Evolutionary conservation across 352 stramenopile genomes (phyloP), one percentile per base, ranked within the genome.

Genomic region (Pythium guiyangense): DNA sequence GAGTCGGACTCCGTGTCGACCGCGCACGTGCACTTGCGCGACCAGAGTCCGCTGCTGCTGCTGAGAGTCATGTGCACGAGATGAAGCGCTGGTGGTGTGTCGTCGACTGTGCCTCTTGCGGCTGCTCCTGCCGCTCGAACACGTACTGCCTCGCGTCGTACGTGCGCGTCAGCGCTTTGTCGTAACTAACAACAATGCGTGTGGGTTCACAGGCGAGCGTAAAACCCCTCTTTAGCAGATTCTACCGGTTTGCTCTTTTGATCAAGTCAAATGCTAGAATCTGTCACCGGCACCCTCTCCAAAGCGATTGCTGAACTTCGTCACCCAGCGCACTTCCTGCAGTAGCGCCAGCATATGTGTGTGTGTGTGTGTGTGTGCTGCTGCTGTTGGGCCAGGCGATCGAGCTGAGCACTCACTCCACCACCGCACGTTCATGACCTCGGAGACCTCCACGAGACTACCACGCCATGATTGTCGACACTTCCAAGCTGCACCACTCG

Each of bases 1-100:
- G 81, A 89, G 60, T 91, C 81, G 4, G 72, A 87, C 54, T 88
- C 78, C 29, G 76, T 89, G 57, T 91, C 81, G 25, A 76, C 71
- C 11, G 71, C 62, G 61, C 81, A 91, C 50, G 81, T 89, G 69
- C 81, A 91, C 65, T 83, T 79, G 31, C 74, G 74, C 51, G 70
- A 67, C 60, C 57, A 63, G 20, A 62, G 39, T 9, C 39, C 39
- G 34, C 22, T 22, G 31, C 31, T 37, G 29, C 11, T 43, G 39
- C 39, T 44, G 39, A 44, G 15, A 12, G 39, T 44, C 39, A 44
- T 44, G 39, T 44, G 39, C 39, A 9, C 18, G 39, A 14, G 14
- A 20, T 6, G 39, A 22, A 17, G 15, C 14, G 39, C n/a, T 5
- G 39, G 1, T 44, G 14, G n/a, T 8, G 4, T 17, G 39, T 44